A percentile compares a stretch with the other conserved stretches of the same genome.
phyloP scores from a whole-genome alignment of 2,329 filamentous ascomycete genomes.

The Grosmannia clavigera region DNA sequence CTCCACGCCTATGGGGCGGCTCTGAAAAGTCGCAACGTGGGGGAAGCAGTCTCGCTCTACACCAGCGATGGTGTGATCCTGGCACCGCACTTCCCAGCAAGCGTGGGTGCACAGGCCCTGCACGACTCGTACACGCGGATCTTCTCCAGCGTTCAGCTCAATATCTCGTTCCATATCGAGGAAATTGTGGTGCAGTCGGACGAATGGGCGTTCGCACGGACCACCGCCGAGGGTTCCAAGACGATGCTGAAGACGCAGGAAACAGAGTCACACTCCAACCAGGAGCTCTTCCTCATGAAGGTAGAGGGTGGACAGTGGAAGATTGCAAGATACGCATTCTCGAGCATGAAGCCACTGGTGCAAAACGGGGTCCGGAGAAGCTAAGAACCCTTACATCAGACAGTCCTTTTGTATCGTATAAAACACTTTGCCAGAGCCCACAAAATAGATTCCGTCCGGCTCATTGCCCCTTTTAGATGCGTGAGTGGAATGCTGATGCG shows the following conservation, averaged over 20 bases:
- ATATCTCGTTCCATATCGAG: neutral
- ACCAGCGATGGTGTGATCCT: slow-evolving; percentile 4
- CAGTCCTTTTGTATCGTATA: too few relatives aligned
- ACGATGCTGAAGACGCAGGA: neutral
- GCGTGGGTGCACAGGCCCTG: neutral
- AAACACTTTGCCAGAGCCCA: too few relatives aligned
- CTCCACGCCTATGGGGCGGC: slow-evolving; percentile 4
- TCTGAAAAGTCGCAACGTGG: slow-evolving; percentile 3
- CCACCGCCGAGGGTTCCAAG: slow-evolving; percentile 3
- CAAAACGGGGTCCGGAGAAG: neutral
- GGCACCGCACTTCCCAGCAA: neutral
- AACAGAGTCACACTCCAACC: neutral
- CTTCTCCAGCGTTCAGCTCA: slow-evolving; percentile 1
- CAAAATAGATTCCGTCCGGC: too few relatives aligned
- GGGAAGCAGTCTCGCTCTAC: slow-evolving; percentile 1
- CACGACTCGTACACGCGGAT: slow-evolving; percentile 2
- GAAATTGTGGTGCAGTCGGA: slow-evolving; percentile 1
- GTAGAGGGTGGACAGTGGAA: neutral
- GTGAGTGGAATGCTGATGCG: too few relatives aligned
- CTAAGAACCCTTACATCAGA: neutral
- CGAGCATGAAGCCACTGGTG: slow-evolving; percentile 4
- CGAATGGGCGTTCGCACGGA: slow-evolving; percentile 3
- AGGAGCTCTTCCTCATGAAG: slow-evolving; percentile 3
- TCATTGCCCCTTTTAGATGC: too few relatives aligned
- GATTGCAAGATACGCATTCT: slow-evolving; percentile 4